phyloP scores from a whole-genome alignment of 1,139 yeast species.

The Arxiozyma bovina region DNA sequence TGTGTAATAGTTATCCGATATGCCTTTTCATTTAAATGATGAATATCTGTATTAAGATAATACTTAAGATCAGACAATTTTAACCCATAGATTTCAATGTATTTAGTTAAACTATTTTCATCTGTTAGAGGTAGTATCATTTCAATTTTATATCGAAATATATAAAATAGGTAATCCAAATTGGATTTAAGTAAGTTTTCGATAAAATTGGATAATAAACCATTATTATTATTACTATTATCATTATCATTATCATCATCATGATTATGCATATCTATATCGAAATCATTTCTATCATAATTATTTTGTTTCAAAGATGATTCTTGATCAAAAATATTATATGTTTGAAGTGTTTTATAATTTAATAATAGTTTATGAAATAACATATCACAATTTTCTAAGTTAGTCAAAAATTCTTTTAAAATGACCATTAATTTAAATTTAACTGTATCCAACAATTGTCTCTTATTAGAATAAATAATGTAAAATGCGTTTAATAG shows the following conservation, averaged over 20 bases:
- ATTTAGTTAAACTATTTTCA: slow-evolving; percentile 13
- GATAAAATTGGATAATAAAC: slow-evolving; percentile 4
- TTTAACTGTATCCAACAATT: slow-evolving; percentile 4
- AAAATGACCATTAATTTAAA: slow-evolving; percentile 15
- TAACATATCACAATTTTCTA: slow-evolving; percentile 16
- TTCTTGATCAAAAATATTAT: neutral
- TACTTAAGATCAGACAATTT: slow-evolving; percentile 15
- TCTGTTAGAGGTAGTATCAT: slow-evolving; percentile 14
- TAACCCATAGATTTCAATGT: slow-evolving; percentile 20
- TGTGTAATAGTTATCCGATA: slow-evolving; percentile 14
- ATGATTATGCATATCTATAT: neutral
- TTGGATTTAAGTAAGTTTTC: slow-evolving; percentile 15
- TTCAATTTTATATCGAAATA: slow-evolving; percentile 9
- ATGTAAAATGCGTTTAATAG: neutral
- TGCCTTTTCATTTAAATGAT: slow-evolving; percentile 14
- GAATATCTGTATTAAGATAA: slow-evolving; percentile 10
- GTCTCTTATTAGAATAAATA: neutral
- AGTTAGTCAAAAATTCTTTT: slow-evolving; percentile 11
- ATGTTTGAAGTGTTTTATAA: slow-evolving; percentile 7
- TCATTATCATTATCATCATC: neutral
- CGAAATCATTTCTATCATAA: too few species aligned
- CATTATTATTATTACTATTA: neutral
- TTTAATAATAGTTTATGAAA: slow-evolving; percentile 12
- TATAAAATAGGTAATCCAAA: slow-evolving; percentile 18
- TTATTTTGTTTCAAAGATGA: neutral